Base-by-base conservation (phyloP, 2,329 filamentous ascomycete species). In the Alternaria arbusti region DNA sequence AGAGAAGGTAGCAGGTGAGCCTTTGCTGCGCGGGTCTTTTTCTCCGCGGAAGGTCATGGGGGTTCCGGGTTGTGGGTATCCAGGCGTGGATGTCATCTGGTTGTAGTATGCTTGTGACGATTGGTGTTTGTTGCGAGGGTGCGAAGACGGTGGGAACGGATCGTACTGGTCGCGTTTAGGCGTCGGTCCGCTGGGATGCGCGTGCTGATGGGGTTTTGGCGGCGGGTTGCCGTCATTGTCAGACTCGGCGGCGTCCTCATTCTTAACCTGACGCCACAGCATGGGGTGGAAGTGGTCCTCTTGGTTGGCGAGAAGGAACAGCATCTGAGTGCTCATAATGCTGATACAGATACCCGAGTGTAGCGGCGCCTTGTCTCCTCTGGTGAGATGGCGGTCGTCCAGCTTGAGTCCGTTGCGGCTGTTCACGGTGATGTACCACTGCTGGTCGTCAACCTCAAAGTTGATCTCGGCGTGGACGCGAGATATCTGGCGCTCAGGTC, bases 241-340 rank as follows among this genome's bases (percentile, higher is more conserved):
- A 15, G 81, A 82, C 57, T 79, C 76, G 25, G 76, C 71, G 20
- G 75, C 74, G 36, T 79, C 78, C 57, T 76, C 75, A 54, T 70
- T 76, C 61, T 74, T 78, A 12, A 91, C 89, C 70, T 91, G 78
- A 45, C 77, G 75, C 87, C 92, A 86, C 75, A 91, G 94, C 72
- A 83, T 87, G 22, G 86, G 86, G 74, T 91, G 88, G 64, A 96
- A 89, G 50, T 87, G 85, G 25, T 94, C 85, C 23, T 88, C 87
- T 59, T 92, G 90, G 23, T 88, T 89, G 0, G 96, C 95, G n/a
- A 97, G 88, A 51, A 97, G 93, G 80, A 99, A 99, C 85, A 98
- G 95, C 96, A 99, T 99, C 83, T 99, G 95, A 1, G 96, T 92
- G 57, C 92, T 92, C 72, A 91, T 91, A 75, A 98, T 92, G 75